These are phyloP conservation scores for Phytophthora boehmeriae DNA, from an alignment of 352 stramenopile genomes.

Conservation along the genomic window DNA sequence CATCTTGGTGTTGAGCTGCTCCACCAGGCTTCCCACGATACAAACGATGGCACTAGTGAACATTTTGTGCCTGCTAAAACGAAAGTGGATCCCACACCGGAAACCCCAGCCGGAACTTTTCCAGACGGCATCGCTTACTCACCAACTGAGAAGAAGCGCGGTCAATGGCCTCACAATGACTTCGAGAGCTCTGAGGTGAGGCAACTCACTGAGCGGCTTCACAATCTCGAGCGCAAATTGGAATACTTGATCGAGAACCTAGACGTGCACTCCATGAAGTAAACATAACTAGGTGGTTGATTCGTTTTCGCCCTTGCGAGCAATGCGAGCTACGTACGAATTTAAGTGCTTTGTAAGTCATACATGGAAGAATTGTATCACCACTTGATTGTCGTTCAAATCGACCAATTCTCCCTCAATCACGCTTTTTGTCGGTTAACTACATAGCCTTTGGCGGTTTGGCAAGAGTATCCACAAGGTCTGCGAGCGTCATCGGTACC, in stretches of 20 bases:
- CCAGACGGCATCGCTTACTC: constrained; percentile 4
- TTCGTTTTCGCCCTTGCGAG: no score
- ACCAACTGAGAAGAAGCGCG: not conserved
- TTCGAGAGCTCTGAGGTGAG: not conserved
- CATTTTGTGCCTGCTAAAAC: not conserved
- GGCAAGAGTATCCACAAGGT: constrained; percentile 29
- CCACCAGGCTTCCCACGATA: constrained; percentile 18
- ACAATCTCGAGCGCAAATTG: constrained; percentile 21
- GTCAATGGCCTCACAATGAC: not conserved
- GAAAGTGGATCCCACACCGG: constrained; percentile 1
- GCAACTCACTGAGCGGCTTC: constrained; percentile 13
- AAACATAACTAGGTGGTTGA: not conserved
- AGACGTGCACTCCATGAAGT: not conserved
- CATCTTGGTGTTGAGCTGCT: constrained; percentile 20
- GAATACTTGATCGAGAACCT: constrained; percentile 24
- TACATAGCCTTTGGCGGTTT: constrained; percentile 22
- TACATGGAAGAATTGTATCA: no score
- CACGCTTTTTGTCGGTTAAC: not conserved
- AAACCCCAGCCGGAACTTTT: constrained; percentile 13
- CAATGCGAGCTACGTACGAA: no score
- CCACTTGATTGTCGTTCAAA: not conserved
- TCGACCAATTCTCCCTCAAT: not conserved
- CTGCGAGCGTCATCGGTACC: constrained; percentile 23
- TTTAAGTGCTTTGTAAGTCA: no score
- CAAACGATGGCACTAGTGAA: not conserved